Evolutionary conservation across 2,329 filamentous ascomycete species (phyloP).

Genomic region (Alternaria panax): DNA sequence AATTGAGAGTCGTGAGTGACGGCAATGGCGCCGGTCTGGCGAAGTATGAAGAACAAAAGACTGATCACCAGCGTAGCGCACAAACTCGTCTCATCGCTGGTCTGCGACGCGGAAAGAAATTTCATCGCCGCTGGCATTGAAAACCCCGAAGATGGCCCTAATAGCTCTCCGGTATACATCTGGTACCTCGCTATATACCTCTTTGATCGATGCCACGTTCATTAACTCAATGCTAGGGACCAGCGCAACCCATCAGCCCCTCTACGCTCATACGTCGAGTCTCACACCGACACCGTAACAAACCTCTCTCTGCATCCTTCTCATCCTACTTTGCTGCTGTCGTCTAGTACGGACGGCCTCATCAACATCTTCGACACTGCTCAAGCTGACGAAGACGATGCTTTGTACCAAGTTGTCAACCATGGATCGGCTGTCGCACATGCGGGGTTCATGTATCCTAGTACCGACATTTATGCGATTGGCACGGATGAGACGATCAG

Average conservation of each 20-base stretch:
- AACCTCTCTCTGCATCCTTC: constrained; percentile 68
- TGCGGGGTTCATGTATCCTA: constrained; percentile 70
- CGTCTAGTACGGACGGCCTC: constrained; percentile 80
- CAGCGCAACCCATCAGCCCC: constrained; percentile 50
- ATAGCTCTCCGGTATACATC: constrained; percentile 48
- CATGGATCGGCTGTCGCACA: constrained; percentile 77
- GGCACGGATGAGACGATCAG: constrained; percentile 81
- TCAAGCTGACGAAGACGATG: constrained; percentile 72
- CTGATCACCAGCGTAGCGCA: constrained; percentile 52
- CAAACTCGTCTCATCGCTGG: constrained; percentile 68
- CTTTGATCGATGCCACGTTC: not conserved
- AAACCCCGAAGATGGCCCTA: constrained; percentile 61
- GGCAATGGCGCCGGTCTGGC: not conserved
- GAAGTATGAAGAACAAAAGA: not conserved
- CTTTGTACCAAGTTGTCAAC: constrained; percentile 79
- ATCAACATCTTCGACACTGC: constrained; percentile 78
- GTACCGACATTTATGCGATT: constrained; percentile 67
- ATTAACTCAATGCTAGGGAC: constrained; percentile 44
- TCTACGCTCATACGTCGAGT: constrained; percentile 53
- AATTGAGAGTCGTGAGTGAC: constrained; percentile 45
- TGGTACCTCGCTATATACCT: constrained; percentile 33
- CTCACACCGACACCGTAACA: constrained; percentile 66
- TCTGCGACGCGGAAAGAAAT: constrained; percentile 63
- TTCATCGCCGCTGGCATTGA: constrained; percentile 77
- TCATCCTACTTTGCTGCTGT: constrained; percentile 69